Evolutionary conservation across 768 basidiomycete genomes (phyloP).

Genomic region (Kwoniella sp.): DNA sequence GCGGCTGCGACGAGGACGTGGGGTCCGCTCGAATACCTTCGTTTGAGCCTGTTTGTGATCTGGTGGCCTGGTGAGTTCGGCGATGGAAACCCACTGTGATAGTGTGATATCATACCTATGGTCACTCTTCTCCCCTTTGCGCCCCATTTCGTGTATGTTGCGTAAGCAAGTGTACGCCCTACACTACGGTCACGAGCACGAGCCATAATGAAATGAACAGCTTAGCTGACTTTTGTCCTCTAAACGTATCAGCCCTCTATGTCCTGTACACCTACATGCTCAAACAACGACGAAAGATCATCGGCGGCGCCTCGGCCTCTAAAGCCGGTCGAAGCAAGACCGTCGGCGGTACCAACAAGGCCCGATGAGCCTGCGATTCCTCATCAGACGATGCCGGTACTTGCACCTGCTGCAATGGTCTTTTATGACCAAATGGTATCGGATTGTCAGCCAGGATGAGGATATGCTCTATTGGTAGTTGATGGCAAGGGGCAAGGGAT

Average conservation of each 20-base stretch:
- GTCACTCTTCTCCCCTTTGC: no score
- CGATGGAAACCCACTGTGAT: no score
- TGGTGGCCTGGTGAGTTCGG: slow-evolving; percentile 90
- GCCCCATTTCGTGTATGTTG: no score
- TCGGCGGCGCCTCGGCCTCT: slow-evolving; percentile 53
- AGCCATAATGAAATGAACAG: neutral
- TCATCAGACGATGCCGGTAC: no score
- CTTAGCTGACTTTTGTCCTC: neutral
- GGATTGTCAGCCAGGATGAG: no score
- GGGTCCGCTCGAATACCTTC: slow-evolving; percentile 64
- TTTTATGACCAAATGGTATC: no score
- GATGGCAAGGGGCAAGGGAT: no score
- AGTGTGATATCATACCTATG: no score
- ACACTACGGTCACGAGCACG: no score
- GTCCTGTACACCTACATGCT: slow-evolving; percentile 68
- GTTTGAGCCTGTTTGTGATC: slow-evolving; percentile 67
- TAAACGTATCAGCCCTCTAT: slow-evolving; percentile 59
- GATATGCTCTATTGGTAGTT: no score
- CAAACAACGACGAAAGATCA: slow-evolving; percentile 63
- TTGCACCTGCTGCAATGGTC: neutral
- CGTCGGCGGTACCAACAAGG: slow-evolving; percentile 29
- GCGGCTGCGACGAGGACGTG: slow-evolving; percentile 57
- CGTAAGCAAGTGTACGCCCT: no score
- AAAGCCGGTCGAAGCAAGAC: slow-evolving; percentile 49
- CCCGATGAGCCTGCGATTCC: slow-evolving; percentile 5